phyloP scores from a whole-genome alignment of 352 stramenopile genomes.

The Saprolegnia parasitica region DNA sequence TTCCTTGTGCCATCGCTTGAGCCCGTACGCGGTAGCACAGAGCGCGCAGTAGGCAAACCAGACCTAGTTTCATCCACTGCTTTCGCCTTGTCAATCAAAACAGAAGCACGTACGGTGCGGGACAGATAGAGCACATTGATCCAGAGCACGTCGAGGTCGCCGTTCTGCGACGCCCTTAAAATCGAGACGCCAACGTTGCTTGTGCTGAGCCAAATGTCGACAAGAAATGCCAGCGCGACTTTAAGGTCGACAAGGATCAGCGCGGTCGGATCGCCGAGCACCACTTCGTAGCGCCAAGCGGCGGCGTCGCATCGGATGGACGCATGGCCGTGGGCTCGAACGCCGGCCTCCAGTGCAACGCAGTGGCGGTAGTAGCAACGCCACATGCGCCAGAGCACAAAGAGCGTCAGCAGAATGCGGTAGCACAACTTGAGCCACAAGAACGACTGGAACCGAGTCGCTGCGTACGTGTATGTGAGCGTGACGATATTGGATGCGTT shows the following conservation, averaged over 20 bases:
- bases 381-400: not conserved
- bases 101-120: not conserved
- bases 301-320: no score
- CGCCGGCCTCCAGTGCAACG: not conserved
- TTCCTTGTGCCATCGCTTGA: not conserved
- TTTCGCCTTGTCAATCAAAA: not conserved
- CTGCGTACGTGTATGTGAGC: not conserved
- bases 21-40: not conserved
- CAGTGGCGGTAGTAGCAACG: not conserved
- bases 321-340: no score
- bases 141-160: not conserved
- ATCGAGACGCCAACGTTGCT: not conserved
- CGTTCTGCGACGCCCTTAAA: not conserved
- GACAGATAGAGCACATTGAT: not conserved
- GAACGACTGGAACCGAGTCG: not conserved
- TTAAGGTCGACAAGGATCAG: not conserved
- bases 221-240: not conserved
- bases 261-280: not conserved
- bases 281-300: not conserved
- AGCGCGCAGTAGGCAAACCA: slow-evolving; percentile 7
- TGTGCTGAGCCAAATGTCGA: not conserved
- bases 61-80: not conserved
- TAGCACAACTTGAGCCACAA: not conserved
- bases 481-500: not conserved
- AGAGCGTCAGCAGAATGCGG: not conserved